phyloP scores from a whole-genome alignment of 371 early-diverging fungal genomes.

The Mortierella sp. region DNA sequence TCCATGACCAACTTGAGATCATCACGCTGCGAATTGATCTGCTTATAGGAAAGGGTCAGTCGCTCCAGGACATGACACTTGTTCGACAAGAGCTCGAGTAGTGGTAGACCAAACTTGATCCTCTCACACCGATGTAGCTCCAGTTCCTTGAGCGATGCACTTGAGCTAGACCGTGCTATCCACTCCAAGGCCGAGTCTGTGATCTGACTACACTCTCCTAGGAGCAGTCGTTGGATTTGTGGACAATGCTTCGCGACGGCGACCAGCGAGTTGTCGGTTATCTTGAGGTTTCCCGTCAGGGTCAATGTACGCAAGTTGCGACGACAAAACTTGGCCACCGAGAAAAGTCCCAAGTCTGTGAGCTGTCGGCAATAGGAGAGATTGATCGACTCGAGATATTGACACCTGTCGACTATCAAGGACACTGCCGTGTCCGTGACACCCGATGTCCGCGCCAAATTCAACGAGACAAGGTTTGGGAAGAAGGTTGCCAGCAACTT shows the following conservation, averaged over 20 bases:
- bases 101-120: constrained; percentile 32
- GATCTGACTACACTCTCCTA: constrained; percentile 38
- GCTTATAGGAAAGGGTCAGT: constrained; percentile 43
- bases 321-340: constrained; percentile 51
- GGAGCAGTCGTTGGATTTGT: constrained; percentile 24
- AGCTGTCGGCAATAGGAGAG: constrained; percentile 40
- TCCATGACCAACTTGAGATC: constrained; percentile 53
- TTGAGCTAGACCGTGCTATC: constrained; percentile 43
- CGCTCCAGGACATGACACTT: constrained; percentile 37
- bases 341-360: constrained; percentile 38
- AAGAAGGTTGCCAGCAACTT: constrained; percentile 28
- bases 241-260: constrained; percentile 48
- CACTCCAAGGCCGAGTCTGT: constrained; percentile 44
- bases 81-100: constrained; percentile 25
- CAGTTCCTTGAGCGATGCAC: constrained; percentile 28
- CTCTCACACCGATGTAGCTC: constrained; percentile 50
- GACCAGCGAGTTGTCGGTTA: constrained; percentile 28
- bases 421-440: constrained; percentile 39
- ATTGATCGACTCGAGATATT: constrained; percentile 37
- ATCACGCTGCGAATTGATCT: constrained; percentile 48
- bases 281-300: constrained; percentile 43
- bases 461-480: constrained; percentile 39
- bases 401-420: constrained; percentile 45
- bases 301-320: constrained; percentile 35
- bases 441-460: constrained; percentile 36